Evolutionary conservation across 2,329 filamentous ascomycete genomes (phyloP), one percentile per base, ranked within the genome.

Genomic region (Thermochaetoides dissita): DNA sequence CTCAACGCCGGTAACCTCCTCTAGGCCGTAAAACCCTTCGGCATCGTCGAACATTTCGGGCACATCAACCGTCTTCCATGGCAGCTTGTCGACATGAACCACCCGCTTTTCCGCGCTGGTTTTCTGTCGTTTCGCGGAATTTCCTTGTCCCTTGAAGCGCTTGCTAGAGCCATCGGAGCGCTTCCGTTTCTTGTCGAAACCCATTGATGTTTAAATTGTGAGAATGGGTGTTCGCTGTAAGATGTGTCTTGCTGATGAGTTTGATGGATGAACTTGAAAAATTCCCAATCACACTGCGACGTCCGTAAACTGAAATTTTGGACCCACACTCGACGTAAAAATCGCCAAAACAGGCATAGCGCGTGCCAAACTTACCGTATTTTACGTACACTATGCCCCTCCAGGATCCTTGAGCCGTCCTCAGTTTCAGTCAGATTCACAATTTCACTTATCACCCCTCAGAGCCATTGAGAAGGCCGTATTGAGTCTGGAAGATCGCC

Each of bases 1-100:
- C 30, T 94, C 84, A 1, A 98, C 84, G 40, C 84, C 86, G 10
- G 94, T 84, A 37, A 96, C 81, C 55, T 96, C 88, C 55, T 98
- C 87, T 2, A 98, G 65, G 0, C 84, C 87, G 53, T 81, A 93
- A 59, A 98, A 95, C 0, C 91, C 91, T 49, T 93, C 87, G n/a
- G 84, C 84, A 63, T 95, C 85, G 37, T 89, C 79, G 52, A 88
- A 69, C 56, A 82, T 78, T 55, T 88, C 83, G 6, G 85, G 84
- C 3, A 91, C 76, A 12, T 76, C 67, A 8, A 72, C 66, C 34
- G 66, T 59, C 52, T 72, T 66, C 76, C 76, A 81, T 57, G 63
- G 59, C 36, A 81, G 60, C 1, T 68, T 61, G 48, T 68, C 60
- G 30, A 67, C 60, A 36, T 65, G 62, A 17, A 73, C 62, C 2